A percentile compares a stretch with the other conserved stretches of the same genome.
Evolutionary conservation across 2,329 filamentous ascomycete genomes (phyloP).

Genomic region (Fusarium abutilonis): DNA sequence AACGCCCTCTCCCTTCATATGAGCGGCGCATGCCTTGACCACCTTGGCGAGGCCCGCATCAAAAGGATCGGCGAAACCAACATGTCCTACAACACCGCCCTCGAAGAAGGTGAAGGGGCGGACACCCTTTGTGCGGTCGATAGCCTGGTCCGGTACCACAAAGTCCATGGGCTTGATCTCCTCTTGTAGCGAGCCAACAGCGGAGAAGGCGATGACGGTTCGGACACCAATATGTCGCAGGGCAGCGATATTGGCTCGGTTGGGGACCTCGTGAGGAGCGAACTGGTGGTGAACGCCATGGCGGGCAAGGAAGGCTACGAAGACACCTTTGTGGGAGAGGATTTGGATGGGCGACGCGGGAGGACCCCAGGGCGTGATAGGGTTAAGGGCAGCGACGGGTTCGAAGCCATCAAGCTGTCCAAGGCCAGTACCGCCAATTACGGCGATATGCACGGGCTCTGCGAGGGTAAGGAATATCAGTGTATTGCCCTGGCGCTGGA

Average conservation of each 20-base stretch:
- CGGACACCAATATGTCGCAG: conserved; percentile 88
- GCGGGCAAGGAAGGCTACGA: conserved; percentile 92
- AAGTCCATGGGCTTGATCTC: conserved; percentile 96
- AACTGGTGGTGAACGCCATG: conserved; percentile 90
- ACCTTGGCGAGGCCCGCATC: conserved; percentile 80
- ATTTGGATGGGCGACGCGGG: conserved; percentile 83
- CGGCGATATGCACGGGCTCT: conserved; percentile 83
- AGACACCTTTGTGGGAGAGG: conserved; percentile 82
- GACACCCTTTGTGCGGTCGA: conserved; percentile 95
- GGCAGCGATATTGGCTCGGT: conserved; percentile 97
- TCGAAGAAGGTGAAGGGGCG: conserved; percentile 97
- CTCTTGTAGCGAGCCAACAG: conserved; percentile 91
- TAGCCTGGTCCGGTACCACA: conserved; percentile 93
- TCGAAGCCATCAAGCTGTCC: conserved; percentile 87
- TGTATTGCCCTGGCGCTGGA: conserved; percentile 9
- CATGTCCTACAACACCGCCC: conserved; percentile 89
- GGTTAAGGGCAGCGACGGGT: conserved; percentile 80
- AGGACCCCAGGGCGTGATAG: conserved; percentile 87
- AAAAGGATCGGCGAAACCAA: conserved; percentile 96
- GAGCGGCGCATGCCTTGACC: conserved; percentile 77
- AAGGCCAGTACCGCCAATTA: conserved; percentile 93
- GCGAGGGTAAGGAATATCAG: conserved; percentile 26
- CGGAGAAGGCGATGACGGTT: conserved; percentile 92
- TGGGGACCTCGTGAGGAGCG: conserved; percentile 93
- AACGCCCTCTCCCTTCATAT: conserved; percentile 84